Base-by-base conservation (phyloP, 2,329 filamentous ascomycete genomes). In the Talaromyces albobiverticillius region DNA sequence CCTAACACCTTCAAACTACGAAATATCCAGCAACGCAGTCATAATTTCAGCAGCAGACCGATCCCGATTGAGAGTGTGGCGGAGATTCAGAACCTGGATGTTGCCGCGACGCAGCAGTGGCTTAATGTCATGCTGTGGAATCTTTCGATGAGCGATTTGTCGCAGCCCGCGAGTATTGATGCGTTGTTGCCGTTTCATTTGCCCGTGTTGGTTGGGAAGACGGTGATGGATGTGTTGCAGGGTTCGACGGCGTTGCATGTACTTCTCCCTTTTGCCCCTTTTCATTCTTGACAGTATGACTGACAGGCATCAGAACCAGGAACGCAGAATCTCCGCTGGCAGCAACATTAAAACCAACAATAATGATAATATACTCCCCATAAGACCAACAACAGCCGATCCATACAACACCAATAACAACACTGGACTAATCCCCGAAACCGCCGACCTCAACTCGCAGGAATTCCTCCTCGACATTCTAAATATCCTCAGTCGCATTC, bases 181-280 rank as follows among this genome's bases (percentile, higher is more conserved):
- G 81, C 87, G 54, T 78, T 82, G 45, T 77, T 86, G 57, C 81
- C 83, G 0, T 88, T 86, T 60, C 80, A 83, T 53, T 86, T 86
- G 52, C 82, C 85, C 1, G 77, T 86, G 10, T 76, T 85, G 51
- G 79, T 88, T 56, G 79, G 85, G 0, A 79, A 82, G 49, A 84
- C 89, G 51, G 65, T 89, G 13, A 76, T 82, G 59, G 80, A 80
- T 8, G 83, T 92, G 62, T 88, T 88, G 0, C 85, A 86, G 49
- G 82, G 86, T 55, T 84, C 86, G 31, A 85, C 90, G 70, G 89
- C 93, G 59, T 77, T 92, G 2, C 80, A 93, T 59, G 87, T 87
- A 25, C 83, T 89, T 36, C n/a, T n/a, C n/a, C n/a, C n/a, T n/a
- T n/a, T n/a, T n/a, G n/a, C n/a, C n/a, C n/a, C n/a, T n/a, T n/a